These are phyloP conservation scores for Puccinia novopanici DNA, from an alignment of 1,284 basidiomycete species.

Conservation along the genomic window DNA sequence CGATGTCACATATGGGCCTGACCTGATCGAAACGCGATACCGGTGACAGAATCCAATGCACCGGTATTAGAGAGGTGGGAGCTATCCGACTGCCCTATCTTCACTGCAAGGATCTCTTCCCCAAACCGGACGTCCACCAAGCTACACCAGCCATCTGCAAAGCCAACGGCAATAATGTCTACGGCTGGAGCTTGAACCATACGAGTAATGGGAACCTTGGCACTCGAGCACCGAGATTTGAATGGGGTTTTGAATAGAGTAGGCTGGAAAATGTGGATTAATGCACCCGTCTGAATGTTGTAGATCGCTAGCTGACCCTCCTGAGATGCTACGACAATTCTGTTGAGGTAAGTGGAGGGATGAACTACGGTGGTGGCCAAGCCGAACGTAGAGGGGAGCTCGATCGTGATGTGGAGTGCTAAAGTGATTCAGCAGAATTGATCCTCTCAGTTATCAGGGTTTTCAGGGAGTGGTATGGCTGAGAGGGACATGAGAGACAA, in stretches of 20 bases:
- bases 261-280: conserved; percentile 53
- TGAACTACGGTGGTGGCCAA: conserved; percentile 77
- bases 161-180: conserved; percentile 90
- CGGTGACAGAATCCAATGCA: conserved; percentile 73
- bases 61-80: conserved; percentile 53
- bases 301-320: conserved; percentile 87
- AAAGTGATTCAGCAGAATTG: conserved; percentile 7
- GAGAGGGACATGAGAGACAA: conserved; percentile 57
- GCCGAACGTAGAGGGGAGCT: conserved; percentile 76
- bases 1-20: conserved; percentile 55
- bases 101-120: conserved; percentile 81
- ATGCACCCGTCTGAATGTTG: conserved; percentile 83
- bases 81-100: conserved; percentile 64
- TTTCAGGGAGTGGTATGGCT: conserved; percentile 12
- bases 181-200: conserved; percentile 90
- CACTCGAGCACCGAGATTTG: conserved; percentile 55
- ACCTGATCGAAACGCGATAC: conserved; percentile 86
- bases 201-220: conserved; percentile 68
- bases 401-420: conserved; percentile 69
- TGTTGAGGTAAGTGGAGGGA: conserved; percentile 96
- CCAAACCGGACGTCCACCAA: conserved; percentile 87
- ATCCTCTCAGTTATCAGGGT: conserved; percentile 50
- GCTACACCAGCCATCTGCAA: conserved; percentile 80
- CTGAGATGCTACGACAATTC: conserved; percentile 79
- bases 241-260: conserved; percentile 55